Base-by-base conservation (phyloP, 2,329 filamentous ascomycete species). In the Colletotrichum simmondsii region DNA sequence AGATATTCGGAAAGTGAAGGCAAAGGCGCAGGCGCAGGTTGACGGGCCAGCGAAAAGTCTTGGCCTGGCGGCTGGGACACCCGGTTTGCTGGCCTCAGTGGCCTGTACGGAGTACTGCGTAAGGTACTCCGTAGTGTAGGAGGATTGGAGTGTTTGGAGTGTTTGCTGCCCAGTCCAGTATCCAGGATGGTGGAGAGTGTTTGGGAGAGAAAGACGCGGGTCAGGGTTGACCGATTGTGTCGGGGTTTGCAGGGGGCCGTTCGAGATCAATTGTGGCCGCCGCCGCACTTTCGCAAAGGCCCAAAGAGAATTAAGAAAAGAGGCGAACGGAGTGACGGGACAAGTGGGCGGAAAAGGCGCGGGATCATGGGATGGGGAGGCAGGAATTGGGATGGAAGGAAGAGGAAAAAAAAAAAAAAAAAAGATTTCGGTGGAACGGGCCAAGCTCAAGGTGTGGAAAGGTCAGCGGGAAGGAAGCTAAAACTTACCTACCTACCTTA, bases 91-190 rank as follows among this genome's bases (percentile, higher is more conserved):
- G 65, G 16, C 57, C 58, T 62, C 32, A 49, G 46, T 12, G 32
- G 14, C 5, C 14, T 37, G 35, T 37, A 37, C 35, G 35, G 4
- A 37, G 35, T 14, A 32, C 10, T 32, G 30, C 30, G 30, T 32
- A 32, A 32, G 30, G 32, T 35, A 35, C 32, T 35, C 11, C 32
- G 32, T 35, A 12, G 32, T 35, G 32, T 35, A 35, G 32, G 32
- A 35, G 32, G 32, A 35, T 35, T 35, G 32, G 37, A 42, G 37
- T 16, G 37, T 42, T 42, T 42, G 37, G 37, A 42, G 65, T 66
- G 68, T 67, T 58, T 69, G 65, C 42, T 58, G 69, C 42, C 69
- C 69, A 65, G 56, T 68, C 69, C 69, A 65, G 56, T 71, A 68
- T 67, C 69, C 59, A 72, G 65, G 65, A 57, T 37, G 46, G 58